phyloP scores from a whole-genome alignment of 2,329 filamentous ascomycete species.

The Epichloe gansuensis region DNA sequence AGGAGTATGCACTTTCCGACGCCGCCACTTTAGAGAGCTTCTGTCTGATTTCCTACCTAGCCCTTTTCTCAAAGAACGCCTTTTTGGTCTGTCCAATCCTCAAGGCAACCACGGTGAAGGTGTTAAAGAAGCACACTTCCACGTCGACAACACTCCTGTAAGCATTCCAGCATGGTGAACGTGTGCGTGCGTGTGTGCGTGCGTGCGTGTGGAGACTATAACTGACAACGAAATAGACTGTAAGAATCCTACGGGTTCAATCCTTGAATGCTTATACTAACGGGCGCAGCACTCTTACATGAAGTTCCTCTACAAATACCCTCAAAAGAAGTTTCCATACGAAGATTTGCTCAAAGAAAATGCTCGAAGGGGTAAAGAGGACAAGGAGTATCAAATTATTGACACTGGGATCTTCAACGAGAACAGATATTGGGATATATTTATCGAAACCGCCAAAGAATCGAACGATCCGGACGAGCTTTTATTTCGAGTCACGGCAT shows the following conservation, averaged over 20 bases:
- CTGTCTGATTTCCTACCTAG: slow-evolving; percentile 30
- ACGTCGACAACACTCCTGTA: slow-evolving; percentile 82
- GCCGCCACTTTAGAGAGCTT: too few species aligned
- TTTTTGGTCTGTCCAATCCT: slow-evolving; percentile 91
- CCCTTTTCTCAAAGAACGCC: slow-evolving; percentile 84
- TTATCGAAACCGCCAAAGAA: slow-evolving; percentile 93
- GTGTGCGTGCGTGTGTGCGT: background rate
- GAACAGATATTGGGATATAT: slow-evolving; percentile 90
- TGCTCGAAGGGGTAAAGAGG: slow-evolving; percentile 58
- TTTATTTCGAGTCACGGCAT: slow-evolving; percentile 87
- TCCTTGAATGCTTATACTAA: slow-evolving; percentile 4
- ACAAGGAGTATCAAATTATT: slow-evolving; percentile 82
- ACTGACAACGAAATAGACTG: slow-evolving; percentile 28
- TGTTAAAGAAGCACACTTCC: slow-evolving; percentile 93
- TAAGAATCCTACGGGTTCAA: slow-evolving; percentile 17
- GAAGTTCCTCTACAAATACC: slow-evolving; percentile 98
- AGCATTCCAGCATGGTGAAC: slow-evolving; percentile 14
- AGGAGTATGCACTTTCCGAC: slow-evolving; percentile 51
- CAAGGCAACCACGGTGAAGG: slow-evolving; percentile 97
- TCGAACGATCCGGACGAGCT: slow-evolving; percentile 83
- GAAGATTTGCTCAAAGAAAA: slow-evolving; percentile 79
- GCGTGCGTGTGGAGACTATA: background rate
- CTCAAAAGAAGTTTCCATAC: slow-evolving; percentile 84
- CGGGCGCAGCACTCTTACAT: slow-evolving; percentile 77
- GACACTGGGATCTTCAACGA: slow-evolving; percentile 85